Evolutionary conservation across 495 filamentous ascomycete species (phyloP).

Genomic region (Melanomma pulvis-pyrius): DNA sequence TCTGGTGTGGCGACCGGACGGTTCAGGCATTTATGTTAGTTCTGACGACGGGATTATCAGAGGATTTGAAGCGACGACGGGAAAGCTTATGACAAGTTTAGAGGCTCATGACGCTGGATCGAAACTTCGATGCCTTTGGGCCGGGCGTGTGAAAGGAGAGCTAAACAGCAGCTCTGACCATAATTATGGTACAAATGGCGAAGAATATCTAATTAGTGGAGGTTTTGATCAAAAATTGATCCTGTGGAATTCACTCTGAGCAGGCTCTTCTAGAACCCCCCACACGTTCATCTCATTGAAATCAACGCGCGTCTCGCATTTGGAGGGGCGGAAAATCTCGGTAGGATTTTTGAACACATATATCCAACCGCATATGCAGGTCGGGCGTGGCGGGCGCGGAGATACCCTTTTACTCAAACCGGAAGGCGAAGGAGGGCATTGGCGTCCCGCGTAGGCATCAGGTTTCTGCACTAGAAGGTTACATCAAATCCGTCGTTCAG

Average conservation of each 20-base stretch:
- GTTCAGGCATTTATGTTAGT: conserved; percentile 69
- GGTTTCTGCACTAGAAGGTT: not conserved
- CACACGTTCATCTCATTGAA: not conserved
- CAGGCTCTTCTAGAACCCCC: not conserved
- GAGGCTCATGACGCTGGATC: conserved; percentile 61
- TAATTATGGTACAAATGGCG: conserved; percentile 18
- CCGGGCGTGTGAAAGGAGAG: conserved; percentile 53
- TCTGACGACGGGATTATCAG: conserved; percentile 69
- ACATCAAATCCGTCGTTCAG: not conserved
- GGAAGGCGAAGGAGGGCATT: not conserved
- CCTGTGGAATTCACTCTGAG: conserved; percentile 54
- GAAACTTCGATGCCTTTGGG: conserved; percentile 69
- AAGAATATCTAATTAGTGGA: conserved; percentile 67
- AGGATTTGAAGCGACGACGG: conserved; percentile 64
- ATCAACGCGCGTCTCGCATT: not conserved
- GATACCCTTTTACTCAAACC: not conserved
- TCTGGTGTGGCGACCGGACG: conserved; percentile 66
- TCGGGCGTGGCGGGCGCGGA: not conserved
- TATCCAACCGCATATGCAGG: not conserved
- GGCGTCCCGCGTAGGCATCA: not conserved
- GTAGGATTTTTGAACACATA: not conserved
- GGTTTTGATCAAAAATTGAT: conserved; percentile 69
- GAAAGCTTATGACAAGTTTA: conserved; percentile 58
- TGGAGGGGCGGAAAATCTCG: not conserved
- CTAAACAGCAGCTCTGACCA: conserved; percentile 33